Conservation (phyloP, 106 monocot species). For the Hemerocallis citrina region DNA sequence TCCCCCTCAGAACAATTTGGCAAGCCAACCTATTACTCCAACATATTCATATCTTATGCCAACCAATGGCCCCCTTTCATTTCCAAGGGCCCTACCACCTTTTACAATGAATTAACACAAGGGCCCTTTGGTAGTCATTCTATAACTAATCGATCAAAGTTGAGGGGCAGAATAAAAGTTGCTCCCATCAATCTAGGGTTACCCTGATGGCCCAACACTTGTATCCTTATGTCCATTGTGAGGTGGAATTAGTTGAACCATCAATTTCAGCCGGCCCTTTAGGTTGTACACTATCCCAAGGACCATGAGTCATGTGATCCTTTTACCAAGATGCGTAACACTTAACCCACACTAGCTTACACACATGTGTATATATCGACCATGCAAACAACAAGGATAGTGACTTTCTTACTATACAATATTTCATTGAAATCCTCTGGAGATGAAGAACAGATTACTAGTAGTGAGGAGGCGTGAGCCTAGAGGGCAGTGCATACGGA, state of each 20-base stretch:
- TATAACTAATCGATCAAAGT: slow-evolving; percentile 6
- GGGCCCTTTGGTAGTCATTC: slow-evolving; percentile 8
- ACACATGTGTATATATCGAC: too few relatives aligned
- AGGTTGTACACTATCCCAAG: not conserved
- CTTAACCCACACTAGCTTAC: not conserved
- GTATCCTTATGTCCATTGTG: not conserved
- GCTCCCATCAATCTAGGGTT: slow-evolving; percentile 1
- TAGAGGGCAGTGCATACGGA: not conserved
- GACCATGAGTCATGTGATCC: slow-evolving; percentile 1
- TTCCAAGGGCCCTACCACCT: not conserved
- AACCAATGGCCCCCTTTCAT: not conserved
- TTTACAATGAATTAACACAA: not conserved
- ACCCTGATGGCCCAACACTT: slow-evolving; percentile 7
- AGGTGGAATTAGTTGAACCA: slow-evolving; percentile 13
- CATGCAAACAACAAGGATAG: too few relatives aligned
- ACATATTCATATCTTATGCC: slow-evolving; percentile 10
- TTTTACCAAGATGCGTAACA: not conserved
- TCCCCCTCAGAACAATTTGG: slow-evolving; percentile 7
- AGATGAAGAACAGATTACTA: slow-evolving; percentile 5
- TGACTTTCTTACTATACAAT: too few relatives aligned
- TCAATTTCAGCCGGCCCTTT: slow-evolving; percentile 3
- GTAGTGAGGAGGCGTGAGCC: not conserved
- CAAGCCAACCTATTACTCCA: slow-evolving; percentile 1
- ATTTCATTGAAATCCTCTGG: not conserved
- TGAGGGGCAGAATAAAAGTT: not conserved